A percentile compares a stretch with the other conserved stretches of the same genome.
Evolutionary conservation across 2,329 filamentous ascomycete species (phyloP).

Genomic region (Phaeosphaeria sp.): DNA sequence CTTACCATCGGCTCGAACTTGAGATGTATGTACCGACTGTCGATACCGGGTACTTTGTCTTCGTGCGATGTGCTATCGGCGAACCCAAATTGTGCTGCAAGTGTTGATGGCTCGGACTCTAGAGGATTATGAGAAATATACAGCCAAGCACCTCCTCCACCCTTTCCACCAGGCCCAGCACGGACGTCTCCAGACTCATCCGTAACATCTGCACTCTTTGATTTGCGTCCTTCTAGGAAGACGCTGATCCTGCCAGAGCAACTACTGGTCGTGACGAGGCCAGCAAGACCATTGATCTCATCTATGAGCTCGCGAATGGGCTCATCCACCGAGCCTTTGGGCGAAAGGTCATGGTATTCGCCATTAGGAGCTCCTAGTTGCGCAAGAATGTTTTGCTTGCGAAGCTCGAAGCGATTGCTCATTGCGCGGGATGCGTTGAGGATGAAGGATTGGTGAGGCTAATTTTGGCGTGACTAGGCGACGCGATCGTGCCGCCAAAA

Average conservation of each 20-base stretch:
- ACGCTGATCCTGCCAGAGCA: constrained; percentile 88
- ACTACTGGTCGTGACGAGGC: constrained; percentile 90
- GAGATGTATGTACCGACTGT: constrained; percentile 71
- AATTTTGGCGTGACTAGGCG: constrained; percentile 29
- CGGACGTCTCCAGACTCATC: constrained; percentile 38
- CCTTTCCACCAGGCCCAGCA: constrained; percentile 81
- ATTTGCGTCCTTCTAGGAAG: constrained; percentile 79
- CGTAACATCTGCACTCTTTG: constrained; percentile 18
- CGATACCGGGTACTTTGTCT: constrained; percentile 8
- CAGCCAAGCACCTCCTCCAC: constrained; percentile 78
- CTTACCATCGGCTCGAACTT: constrained; percentile 95
- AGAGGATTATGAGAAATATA: constrained; percentile 86
- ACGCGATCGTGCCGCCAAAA: constrained; percentile 15
- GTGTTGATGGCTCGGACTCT: constrained; percentile 22
- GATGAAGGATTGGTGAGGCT: not conserved
- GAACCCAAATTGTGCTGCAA: constrained; percentile 51
- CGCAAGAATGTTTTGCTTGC: constrained; percentile 76
- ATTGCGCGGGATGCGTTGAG: constrained; percentile 19
- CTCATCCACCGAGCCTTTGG: constrained; percentile 85
- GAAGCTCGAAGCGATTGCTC: constrained; percentile 51
- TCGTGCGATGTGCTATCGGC: constrained; percentile 4
- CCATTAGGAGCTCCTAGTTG: constrained; percentile 72
- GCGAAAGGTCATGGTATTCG: constrained; percentile 82
- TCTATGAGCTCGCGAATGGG: constrained; percentile 79
- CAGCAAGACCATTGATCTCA: constrained; percentile 76